Conservation (phyloP, 345 rosid genomes). For the Atalantia buxifolia region DNA sequence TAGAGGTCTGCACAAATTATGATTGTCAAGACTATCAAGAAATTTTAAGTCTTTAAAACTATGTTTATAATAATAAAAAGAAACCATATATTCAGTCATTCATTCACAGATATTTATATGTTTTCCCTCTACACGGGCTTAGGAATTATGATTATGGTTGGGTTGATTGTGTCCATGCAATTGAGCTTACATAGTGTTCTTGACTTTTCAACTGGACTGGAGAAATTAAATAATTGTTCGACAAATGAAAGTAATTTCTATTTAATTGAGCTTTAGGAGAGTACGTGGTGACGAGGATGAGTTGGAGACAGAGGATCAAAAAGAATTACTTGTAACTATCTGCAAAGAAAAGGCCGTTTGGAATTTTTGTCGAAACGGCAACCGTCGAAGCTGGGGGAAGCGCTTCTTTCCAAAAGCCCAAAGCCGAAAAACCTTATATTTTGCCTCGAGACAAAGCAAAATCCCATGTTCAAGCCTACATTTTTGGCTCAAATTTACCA, state of each 20-base stretch:
- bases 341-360: not conserved
- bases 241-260: not conserved
- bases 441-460: not conserved
- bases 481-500: not conserved
- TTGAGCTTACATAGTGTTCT: too few relatives aligned
- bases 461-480: too few relatives aligned
- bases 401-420: not conserved
- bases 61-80: too few relatives aligned
- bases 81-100: too few relatives aligned
- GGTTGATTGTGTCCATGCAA: not conserved
- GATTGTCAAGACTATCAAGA: too few relatives aligned
- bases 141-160: rapidly evolving
- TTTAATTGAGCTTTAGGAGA: too few relatives aligned
- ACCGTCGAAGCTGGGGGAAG: slow-evolving; percentile 12
- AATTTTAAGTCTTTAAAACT: too few relatives aligned
- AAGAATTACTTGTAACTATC: not conserved
- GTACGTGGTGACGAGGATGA: not conserved
- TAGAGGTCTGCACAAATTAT: too few relatives aligned
- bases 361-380: slow-evolving; percentile 2
- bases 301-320: not conserved
- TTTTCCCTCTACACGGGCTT: too few relatives aligned
- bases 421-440: not conserved
- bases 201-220: not conserved
- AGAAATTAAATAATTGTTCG: not conserved
- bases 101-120: too few relatives aligned